Evolutionary conservation across 2,329 filamentous ascomycete species (phyloP), one percentile per base, ranked within the genome.

Genomic region (Hypoxylon sp.): DNA sequence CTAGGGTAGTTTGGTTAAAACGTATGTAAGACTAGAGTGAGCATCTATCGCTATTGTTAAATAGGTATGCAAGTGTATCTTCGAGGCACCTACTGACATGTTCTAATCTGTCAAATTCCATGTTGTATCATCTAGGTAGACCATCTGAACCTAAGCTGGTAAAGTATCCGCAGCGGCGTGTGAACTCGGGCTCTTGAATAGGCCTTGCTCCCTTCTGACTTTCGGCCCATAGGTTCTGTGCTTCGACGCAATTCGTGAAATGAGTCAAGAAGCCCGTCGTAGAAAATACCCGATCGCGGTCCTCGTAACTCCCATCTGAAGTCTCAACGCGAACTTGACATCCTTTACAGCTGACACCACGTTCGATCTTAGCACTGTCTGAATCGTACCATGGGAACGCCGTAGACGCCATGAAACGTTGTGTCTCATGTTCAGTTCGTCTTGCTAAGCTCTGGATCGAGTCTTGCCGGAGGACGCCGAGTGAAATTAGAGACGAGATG

Each of bases 381-480:
- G n/a, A n/a, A n/a, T n/a, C n/a, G n/a, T n/a, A n/a, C n/a, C n/a
- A n/a, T n/a, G n/a, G n/a, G n/a, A n/a, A n/a, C n/a, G n/a, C n/a
- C n/a, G n/a, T n/a, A n/a, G n/a, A n/a, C n/a, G n/a, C n/a, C n/a
- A n/a, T n/a, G n/a, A n/a, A n/a, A n/a, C n/a, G n/a, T n/a, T n/a
- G n/a, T n/a, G n/a, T n/a, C n/a, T n/a, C n/a, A n/a, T n/a, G n/a
- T n/a, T n/a, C n/a, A n/a, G n/a, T n/a, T n/a, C n/a, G n/a, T n/a
- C n/a, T n/a, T n/a, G n/a, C n/a, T n/a, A n/a, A n/a, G n/a, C n/a
- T n/a, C n/a, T n/a, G n/a, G n/a, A n/a, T n/a, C n/a, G n/a, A n/a
- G 31, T 73, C 48, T 66, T 80, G 77, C 66, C 66, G 42, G 6
- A 56, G 59, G 57, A 61, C 35, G 61, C 42, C 64, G 61, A 64